phyloP scores from a whole-genome alignment of 139 green algal genomes.

The Volvox africanus region DNA sequence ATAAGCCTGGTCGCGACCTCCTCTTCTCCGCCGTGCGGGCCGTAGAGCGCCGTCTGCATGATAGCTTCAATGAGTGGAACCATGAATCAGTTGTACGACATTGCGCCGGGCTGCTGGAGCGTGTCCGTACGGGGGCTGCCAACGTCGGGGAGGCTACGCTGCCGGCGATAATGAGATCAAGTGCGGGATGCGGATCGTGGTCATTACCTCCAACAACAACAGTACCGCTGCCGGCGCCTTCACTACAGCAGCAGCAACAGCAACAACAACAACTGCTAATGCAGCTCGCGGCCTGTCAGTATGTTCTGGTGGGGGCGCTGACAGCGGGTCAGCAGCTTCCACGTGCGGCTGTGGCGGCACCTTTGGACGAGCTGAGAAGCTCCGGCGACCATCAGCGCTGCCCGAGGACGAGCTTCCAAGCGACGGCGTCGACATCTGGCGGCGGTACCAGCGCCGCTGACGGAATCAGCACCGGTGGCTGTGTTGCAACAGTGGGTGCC shows the following conservation, averaged over 20 bases:
- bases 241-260: neutral
- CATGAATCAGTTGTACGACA: neutral
- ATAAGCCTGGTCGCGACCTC: slow-evolving; percentile 35
- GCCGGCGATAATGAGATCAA: neutral
- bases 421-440: too few relatives aligned
- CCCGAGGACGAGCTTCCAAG: too few relatives aligned
- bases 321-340: neutral
- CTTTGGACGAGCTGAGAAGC: too few relatives aligned
- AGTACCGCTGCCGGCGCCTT: neutral
- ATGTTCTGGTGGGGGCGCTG: neutral
- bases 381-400: neutral
- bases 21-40: slow-evolving; percentile 54
- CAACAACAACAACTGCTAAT: neutral
- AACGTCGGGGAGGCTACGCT: neutral
- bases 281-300: neutral
- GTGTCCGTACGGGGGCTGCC: neutral
- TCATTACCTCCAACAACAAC: neutral
- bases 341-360: neutral
- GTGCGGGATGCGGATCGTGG: neutral
- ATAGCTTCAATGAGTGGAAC: slow-evolving; percentile 4
- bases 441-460: too few relatives aligned
- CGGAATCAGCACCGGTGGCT: too few relatives aligned
- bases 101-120: neutral
- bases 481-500: too few relatives aligned
- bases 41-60: slow-evolving; percentile 56